Evolutionary conservation across 805 yeast genomes (phyloP), one percentile per base, ranked within the genome.

Genomic region (Lipomyces yamanashiensis): DNA sequence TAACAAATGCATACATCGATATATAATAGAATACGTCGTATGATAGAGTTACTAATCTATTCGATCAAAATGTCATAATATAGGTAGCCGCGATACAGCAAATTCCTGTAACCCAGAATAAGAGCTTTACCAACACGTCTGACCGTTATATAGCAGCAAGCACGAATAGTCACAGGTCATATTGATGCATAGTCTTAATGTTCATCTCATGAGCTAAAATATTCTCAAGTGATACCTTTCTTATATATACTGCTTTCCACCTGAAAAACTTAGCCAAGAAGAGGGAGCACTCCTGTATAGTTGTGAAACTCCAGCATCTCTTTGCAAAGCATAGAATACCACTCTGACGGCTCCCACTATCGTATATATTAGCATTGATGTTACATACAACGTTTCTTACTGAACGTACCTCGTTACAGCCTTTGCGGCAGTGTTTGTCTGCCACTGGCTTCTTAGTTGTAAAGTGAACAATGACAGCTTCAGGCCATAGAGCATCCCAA

Each of bases 401-500:
- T 7, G 54, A 15, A 28, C 62, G 17, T 36, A 64, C 70, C 68
- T 67, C 70, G 41, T 66, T 55, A 45, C 65, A 63, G 10, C 69
- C 63, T 17, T 66, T 54, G 9, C 63, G 43, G 50, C 69, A 67
- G 43, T 59, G 62, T 15, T 40, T 41, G 15, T 33, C 48, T 23
- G 67, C 62, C 64, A 65, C 59, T 12, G 73, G 73, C 56, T 71
- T 70, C 49, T 64, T 54, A 2, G 63, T 63, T 4, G 73, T 71
- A 47, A 60, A 71, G 37, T 71, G 73, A 9, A 71, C 65, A 28
- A 71, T 59, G 19, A 63, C 70, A 34, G 73, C 71, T 49, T 69
- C 73, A 36, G 64, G 58, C 73, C 73, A 71, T 12, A 71, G 53
- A 52, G 40, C 53, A 44, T 69, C 71, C 73, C 73, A 71, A 7